These are phyloP conservation scores for Exophiala xenobiotica DNA, from an alignment of 2,329 filamentous ascomycete genomes.

Conservation along the genomic window DNA sequence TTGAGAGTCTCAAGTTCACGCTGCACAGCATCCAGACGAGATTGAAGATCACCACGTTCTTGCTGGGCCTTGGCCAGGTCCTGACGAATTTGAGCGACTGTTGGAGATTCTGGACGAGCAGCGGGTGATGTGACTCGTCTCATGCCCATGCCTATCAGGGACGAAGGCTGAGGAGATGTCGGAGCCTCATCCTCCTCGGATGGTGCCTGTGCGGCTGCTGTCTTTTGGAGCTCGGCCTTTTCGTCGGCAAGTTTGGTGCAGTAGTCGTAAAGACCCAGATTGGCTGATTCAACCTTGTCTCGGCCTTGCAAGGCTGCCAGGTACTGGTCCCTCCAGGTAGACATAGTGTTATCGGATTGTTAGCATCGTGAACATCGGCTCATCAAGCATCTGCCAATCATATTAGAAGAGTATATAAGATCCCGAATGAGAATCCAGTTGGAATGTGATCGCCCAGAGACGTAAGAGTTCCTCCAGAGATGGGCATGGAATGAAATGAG, in stretches of 20 bases:
- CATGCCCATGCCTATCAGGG: conserved; percentile 26
- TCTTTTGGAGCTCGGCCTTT: conserved; percentile 26
- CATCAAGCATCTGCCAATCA: no score
- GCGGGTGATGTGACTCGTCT: conserved; percentile 34
- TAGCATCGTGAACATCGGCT: conserved; percentile 7
- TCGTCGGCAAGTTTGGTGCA: conserved; percentile 49
- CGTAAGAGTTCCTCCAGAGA: not conserved
- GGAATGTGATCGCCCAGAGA: not conserved
- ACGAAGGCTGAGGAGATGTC: conserved; percentile 31
- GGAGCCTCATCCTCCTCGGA: conserved; percentile 63
- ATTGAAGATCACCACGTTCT: conserved; percentile 66
- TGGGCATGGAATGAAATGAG: not conserved
- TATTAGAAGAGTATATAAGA: no score
- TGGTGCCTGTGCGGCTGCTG: conserved; percentile 51
- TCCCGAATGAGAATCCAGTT: not conserved
- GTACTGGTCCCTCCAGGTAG: conserved; percentile 80
- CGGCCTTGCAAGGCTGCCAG: conserved; percentile 69
- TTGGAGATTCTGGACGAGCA: conserved; percentile 35
- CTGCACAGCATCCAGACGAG: conserved; percentile 61
- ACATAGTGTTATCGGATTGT: conserved; percentile 45
- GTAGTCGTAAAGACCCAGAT: conserved; percentile 70
- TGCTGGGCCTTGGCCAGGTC: conserved; percentile 77
- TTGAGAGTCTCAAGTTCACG: conserved; percentile 67
- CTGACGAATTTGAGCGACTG: conserved; percentile 50
- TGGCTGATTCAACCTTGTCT: conserved; percentile 66